Conservation (phyloP, 176 grass and related monocot genomes). For the Musa itinerans region DNA sequence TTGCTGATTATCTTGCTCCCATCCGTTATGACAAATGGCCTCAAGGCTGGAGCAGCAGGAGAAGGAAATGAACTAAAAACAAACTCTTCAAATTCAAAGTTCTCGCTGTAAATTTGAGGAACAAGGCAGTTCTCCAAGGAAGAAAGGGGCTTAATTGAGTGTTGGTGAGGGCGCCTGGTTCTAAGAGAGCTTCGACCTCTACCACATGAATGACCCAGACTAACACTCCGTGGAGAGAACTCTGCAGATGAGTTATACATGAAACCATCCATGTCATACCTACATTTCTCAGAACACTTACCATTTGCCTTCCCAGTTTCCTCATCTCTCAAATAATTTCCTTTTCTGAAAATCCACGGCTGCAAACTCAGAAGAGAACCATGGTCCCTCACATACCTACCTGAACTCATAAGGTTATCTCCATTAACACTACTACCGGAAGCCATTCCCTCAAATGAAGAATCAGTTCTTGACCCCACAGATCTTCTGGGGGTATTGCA, state of each 20-base stretch:
- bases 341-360: slow-evolving; percentile 86
- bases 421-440: slow-evolving; percentile 18
- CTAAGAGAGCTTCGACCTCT: slow-evolving; percentile 52
- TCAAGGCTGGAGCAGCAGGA: slow-evolving; percentile 27
- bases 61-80: slow-evolving; percentile 51
- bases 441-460: slow-evolving; percentile 18
- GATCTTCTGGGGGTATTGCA: slow-evolving; percentile 46
- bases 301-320: slow-evolving; percentile 22
- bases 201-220: slow-evolving; percentile 32
- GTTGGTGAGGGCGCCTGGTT: slow-evolving; percentile 34
- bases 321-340: slow-evolving; percentile 19
- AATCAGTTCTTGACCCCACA: not conserved
- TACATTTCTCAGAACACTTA: slow-evolving; percentile 17
- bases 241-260: slow-evolving; percentile 34
- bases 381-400: slow-evolving; percentile 52
- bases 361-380: slow-evolving; percentile 85
- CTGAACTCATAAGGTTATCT: slow-evolving; percentile 24
- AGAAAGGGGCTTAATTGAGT: slow-evolving; percentile 52
- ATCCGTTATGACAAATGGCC: slow-evolving; percentile 68
- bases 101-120: slow-evolving; percentile 57
- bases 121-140: slow-evolving; percentile 52
- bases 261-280: slow-evolving; percentile 30
- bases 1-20: slow-evolving; percentile 73
- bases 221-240: slow-evolving; percentile 29
- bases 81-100: slow-evolving; percentile 79